Percentiles rank a stretch among this genome's conserved stretches.
Evolutionary conservation across 371 early-diverging fungal genomes (phyloP).

Genomic region (Dichotomocladium elegans): DNA sequence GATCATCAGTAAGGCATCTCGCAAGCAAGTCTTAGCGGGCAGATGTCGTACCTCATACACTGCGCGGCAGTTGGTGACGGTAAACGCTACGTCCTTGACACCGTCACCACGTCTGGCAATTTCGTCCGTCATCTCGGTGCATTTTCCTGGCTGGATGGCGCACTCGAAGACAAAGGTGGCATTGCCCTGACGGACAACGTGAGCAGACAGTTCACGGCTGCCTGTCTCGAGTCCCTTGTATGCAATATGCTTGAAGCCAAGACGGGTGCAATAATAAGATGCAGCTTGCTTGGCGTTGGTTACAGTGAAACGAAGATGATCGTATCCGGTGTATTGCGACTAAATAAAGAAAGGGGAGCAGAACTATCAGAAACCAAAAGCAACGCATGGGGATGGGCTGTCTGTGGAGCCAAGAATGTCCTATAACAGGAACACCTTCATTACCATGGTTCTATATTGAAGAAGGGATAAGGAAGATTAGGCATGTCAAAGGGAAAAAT

Average conservation of each 20-base stretch:
- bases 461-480: no score
- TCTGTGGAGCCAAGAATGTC: no score
- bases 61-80: slow-evolving; percentile 81
- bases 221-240: slow-evolving; percentile 97
- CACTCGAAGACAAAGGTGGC: slow-evolving; percentile 89
- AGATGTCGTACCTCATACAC: slow-evolving; percentile 54
- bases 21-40: no score
- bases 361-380: no score
- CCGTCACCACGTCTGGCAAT: slow-evolving; percentile 89
- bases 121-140: slow-evolving; percentile 69
- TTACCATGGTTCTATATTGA: no score
- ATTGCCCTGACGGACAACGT: slow-evolving; percentile 81
- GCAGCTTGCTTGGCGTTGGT: slow-evolving; percentile 96
- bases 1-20: background rate
- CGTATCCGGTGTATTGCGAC: slow-evolving; percentile 49
- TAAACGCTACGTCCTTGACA: slow-evolving; percentile 93
- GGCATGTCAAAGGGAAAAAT: no score
- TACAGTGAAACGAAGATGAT: slow-evolving; percentile 84
- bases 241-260: slow-evolving; percentile 91
- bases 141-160: slow-evolving; percentile 81
- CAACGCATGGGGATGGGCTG: no score
- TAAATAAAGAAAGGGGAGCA: no score
- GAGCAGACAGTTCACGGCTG: slow-evolving; percentile 78
- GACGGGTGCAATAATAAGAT: slow-evolving; percentile 79
- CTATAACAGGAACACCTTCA: no score